Evolutionary conservation across 345 rosid genomes (phyloP).

Genomic region (Mallotus nudiflorus): DNA sequence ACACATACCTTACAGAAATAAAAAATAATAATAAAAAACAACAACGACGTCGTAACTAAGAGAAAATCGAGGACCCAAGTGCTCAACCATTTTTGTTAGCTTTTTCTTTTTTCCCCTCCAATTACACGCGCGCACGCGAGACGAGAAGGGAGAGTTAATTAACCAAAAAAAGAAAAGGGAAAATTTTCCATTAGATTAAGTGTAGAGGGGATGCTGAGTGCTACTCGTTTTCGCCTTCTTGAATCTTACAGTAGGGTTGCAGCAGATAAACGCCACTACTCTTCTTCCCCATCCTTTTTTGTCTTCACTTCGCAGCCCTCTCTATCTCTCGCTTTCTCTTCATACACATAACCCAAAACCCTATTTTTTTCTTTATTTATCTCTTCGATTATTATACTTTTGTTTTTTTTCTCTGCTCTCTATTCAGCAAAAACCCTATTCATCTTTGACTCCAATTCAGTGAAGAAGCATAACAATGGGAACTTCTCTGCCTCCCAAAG

Average conservation of each 20-base stretch:
- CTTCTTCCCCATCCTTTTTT: constrained; percentile 11
- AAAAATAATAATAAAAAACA: too few relatives aligned
- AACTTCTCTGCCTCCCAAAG: constrained; percentile 96
- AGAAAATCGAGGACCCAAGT: too few relatives aligned
- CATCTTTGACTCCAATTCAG: neutral
- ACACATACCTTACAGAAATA: too few relatives aligned
- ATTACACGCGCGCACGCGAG: neutral
- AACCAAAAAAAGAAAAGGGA: neutral
- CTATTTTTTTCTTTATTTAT: neutral
- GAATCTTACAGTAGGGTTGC: constrained; percentile 64
- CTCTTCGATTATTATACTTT: too few relatives aligned
- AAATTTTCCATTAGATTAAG: neutral
- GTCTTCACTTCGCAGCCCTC: neutral
- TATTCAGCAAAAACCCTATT: constrained; percentile 24
- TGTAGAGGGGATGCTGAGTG: neutral
- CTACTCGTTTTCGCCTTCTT: neutral
- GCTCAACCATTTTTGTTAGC: too few relatives aligned
- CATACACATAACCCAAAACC: neutral
- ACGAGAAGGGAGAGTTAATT: neutral
- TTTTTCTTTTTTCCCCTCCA: neutral
- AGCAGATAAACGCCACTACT: constrained; percentile 73
- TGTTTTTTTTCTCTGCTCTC: too few relatives aligned
- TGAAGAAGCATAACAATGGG: constrained; percentile 60
- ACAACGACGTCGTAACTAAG: too few relatives aligned
- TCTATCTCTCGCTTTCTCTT: neutral